Evolutionary conservation across 202 grass and related monocot genomes (phyloP), one percentile per base, ranked within the genome.

Genomic region (Bolboschoenoplectus hybrid): DNA sequence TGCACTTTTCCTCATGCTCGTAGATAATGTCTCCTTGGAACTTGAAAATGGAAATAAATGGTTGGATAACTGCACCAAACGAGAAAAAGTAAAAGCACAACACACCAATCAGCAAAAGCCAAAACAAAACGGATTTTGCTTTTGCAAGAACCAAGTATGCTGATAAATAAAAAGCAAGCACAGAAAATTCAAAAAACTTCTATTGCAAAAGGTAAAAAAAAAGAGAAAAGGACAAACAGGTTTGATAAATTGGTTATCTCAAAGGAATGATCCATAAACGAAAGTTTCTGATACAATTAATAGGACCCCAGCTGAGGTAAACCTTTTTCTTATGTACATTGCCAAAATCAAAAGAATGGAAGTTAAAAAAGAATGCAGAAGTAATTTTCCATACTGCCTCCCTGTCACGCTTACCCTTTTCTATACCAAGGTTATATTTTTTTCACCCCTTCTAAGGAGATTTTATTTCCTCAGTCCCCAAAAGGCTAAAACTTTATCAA

Each of bases 401-500:
- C 72, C 20, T 46, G 44, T 50, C 45, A 2, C 44, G 2, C 34
- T 56, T 78, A 76, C 12, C 74, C 32, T 52, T 58, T n/a, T 40
- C 14, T n/a, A 60, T 61, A 70, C 14, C 49, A 51, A 67, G 63
- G 26, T 58, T 67, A 66, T 26, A 71, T 84, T 55, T 70, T 26
- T 26, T 26, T 26, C 32, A 26, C 64, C 41, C 43, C 19, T 66
- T 80, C 8, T 10, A 57, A 58, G 35, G 74, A 35, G 38, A 11
- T 80, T 17, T 19, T 60, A 60, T 80, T 80, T 80, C 53, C 75
- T 80, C 51, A 40, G 46, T 41, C 75, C 51, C 86, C 51, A 74
- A 87, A 7, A 58, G 5, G 19, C 57, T 19, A 61, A 20, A 82
- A 45, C 74, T 84, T 71, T 77, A 73, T 57, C 61, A 60, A 71